Evolutionary conservation across 352 stramenopile species (phyloP), one percentile per base, ranked within the genome.

Genomic region (Phytophthora megakarya): DNA sequence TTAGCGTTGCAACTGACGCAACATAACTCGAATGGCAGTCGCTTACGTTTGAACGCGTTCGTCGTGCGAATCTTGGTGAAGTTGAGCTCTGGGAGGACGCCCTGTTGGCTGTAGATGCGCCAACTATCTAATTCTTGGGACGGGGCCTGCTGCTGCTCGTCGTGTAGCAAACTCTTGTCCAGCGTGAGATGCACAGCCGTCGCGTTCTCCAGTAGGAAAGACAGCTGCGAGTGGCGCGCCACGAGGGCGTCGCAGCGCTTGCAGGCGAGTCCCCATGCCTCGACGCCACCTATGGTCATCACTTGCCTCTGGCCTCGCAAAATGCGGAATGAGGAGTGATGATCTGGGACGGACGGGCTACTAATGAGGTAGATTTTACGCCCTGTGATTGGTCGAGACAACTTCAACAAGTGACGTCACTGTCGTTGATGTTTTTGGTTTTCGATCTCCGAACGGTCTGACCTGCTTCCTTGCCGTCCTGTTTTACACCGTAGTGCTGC

Each of bases 381-480:
- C 18, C 18, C 7, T 35, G 21, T 67, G 57, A 72, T 72, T 69
- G 59, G 65, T 42, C 42, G 16, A 67, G 15, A 44, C 3, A 55
- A 8, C 64, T 72, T 72, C 64, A 64, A 59, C 52, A 28, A 61
- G 15, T 61, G 48, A 45, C 16, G n/a, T 35, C 25, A 55, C 22
- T 32, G 10, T 35, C 30, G 30, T 13, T 35, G 8, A 35, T 32
- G 67, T 55, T 88, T 74, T 43, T 88, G 84, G 26, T 86, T 77
- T 62, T 96, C 76, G 26, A 90, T 86, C 77, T 86, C 25, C 16
- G 13, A n/a, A 45, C 37, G 18, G 83, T 96, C 70, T 98, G 94
- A 2, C 95, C 96, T 5, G 95, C 93, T 3, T 74, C 81, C 21
- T 51, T 58, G 25, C 96, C 96, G 71, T 98, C 96, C 78, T 92